A percentile compares a stretch with the other conserved stretches of the same genome.
Evolutionary conservation across 31 red algal species (phyloP).

Genomic region (Pterothamnion heteromorphum): DNA sequence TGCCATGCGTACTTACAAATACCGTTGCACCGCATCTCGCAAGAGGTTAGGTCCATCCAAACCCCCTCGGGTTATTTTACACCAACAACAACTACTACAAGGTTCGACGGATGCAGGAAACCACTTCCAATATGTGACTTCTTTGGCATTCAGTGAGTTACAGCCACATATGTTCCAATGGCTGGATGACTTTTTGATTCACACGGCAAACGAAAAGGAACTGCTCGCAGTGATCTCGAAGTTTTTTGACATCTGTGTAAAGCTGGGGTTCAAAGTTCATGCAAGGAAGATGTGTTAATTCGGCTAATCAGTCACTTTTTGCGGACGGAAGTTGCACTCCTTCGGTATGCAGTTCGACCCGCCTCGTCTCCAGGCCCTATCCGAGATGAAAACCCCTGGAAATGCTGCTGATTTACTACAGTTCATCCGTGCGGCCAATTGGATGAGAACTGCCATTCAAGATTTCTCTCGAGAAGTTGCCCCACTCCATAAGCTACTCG

Average conservation of each 20-base stretch:
- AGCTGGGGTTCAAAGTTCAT: conserved; percentile 32
- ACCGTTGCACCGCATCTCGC: neutral
- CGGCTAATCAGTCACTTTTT: conserved; percentile 20
- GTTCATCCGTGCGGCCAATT: conserved; percentile 48
- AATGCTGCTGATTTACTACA: conserved; percentile 25
- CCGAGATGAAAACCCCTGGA: neutral
- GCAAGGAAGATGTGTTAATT: neutral
- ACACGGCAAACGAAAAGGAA: neutral
- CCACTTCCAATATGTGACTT: conserved; percentile 5
- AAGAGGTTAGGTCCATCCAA: conserved; percentile 44
- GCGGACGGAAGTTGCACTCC: conserved; percentile 24
- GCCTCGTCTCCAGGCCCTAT: neutral
- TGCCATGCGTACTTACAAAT: conserved; percentile 42
- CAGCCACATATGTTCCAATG: neutral
- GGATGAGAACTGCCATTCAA: conserved; percentile 44
- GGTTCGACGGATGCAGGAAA: conserved; percentile 42
- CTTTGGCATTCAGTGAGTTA: neutral
- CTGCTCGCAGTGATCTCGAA: neutral
- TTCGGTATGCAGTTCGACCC: neutral
- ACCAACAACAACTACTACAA: neutral
- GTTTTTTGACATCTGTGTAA: neutral
- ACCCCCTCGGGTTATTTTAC: conserved; percentile 41
- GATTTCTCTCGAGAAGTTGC: neutral
- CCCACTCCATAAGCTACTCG: conserved; percentile 31
- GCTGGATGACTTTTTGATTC: conserved; percentile 42